Evolutionary conservation across 2,329 filamentous ascomycete species (phyloP).

Genomic region (Penicillium sp.): DNA sequence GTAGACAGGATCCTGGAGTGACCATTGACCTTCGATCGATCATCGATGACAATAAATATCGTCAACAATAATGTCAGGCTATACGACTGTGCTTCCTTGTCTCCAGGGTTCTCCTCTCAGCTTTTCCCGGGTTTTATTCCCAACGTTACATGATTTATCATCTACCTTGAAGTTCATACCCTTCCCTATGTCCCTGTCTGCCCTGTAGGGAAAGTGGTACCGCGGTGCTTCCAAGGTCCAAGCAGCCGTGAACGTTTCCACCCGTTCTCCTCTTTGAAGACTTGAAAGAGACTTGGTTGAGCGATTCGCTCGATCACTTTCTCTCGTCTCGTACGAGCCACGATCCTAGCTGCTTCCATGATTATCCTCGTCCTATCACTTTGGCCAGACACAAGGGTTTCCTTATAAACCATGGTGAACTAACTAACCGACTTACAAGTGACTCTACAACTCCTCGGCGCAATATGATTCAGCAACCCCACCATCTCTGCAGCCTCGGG

Average conservation of each 20-base stretch:
- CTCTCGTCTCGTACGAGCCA: background rate
- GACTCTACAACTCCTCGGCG: background rate
- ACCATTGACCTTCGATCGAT: background rate
- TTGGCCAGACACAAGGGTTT: background rate
- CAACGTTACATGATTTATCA: background rate
- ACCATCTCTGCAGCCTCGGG: conserved; percentile 19
- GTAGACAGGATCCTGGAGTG: background rate
- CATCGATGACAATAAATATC: background rate
- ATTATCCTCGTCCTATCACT: background rate
- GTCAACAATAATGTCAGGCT: background rate
- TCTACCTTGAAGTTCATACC: background rate
- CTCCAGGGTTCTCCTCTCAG: background rate
- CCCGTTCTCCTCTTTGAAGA: background rate
- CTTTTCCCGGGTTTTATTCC: conserved; percentile 1
- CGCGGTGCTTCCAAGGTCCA: background rate
- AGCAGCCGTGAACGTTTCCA: background rate
- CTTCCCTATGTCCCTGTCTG: background rate
- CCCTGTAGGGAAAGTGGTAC: background rate
- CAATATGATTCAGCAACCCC: conserved; percentile 5
- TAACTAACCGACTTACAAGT: background rate
- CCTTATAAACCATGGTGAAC: background rate
- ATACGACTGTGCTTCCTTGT: background rate
- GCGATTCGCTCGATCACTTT: background rate
- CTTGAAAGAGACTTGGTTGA: background rate
- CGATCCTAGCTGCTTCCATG: background rate